phyloP scores from a whole-genome alignment of 345 rosid genomes.

The Raphanus sativus region DNA sequence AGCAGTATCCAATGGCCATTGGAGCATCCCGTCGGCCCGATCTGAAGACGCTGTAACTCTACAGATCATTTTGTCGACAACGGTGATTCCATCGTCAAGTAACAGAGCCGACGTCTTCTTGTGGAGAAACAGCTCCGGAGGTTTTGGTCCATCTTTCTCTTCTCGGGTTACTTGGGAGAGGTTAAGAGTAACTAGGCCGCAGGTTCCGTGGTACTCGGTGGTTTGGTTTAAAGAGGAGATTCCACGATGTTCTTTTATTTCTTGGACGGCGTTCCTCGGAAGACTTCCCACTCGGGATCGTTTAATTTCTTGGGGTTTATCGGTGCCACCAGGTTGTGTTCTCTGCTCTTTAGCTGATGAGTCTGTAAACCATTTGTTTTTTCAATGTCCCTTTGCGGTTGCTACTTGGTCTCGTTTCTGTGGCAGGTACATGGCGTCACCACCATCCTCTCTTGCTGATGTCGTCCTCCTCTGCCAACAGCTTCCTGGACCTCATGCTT shows the following conservation, averaged over 20 bases:
- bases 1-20: too few relatives aligned
- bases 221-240: not conserved
- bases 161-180: not conserved
- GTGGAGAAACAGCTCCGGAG: not conserved
- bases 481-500: too few relatives aligned
- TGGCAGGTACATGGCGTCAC: not conserved
- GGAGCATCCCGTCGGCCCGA: too few relatives aligned
- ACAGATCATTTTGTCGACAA: too few relatives aligned
- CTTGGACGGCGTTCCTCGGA: not conserved
- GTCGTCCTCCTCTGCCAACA: not conserved
- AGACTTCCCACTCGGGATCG: not conserved
- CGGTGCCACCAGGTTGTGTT: not conserved
- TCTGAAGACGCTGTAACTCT: too few relatives aligned
- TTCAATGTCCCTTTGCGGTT: not conserved
- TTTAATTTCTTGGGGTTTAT: not conserved
- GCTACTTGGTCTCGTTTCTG: not conserved
- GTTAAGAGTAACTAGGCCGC: not conserved
- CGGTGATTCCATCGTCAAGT: too few relatives aligned
- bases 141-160: not conserved
- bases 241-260: not conserved
- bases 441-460: not conserved
- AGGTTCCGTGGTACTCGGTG: not conserved
- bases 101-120: too few relatives aligned
- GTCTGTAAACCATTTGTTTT: not conserved
- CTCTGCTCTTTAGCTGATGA: not conserved